Evolutionary conservation across 345 rosid genomes (phyloP), one percentile per base, ranked within the genome.

Genomic region (Cardiospermum halicacabum): DNA sequence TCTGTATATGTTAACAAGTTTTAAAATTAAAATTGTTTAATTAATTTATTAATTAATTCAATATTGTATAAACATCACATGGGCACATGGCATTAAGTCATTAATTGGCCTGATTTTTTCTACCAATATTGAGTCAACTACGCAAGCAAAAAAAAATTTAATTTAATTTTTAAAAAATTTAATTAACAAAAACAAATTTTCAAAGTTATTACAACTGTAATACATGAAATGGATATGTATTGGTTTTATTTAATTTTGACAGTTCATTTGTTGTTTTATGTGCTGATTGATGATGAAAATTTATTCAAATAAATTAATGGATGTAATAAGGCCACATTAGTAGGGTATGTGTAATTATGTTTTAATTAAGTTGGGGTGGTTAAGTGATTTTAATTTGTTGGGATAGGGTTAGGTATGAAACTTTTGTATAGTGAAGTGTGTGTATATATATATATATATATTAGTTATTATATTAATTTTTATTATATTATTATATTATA

Each of bases 61-160:
- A n/a, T n/a, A n/a, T n/a, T n/a, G n/a, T n/a, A n/a, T n/a, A n/a
- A n/a, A n/a, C n/a, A n/a, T n/a, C 68, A 53, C 60, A 37, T 64
- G 69, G 5, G 69, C 69, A 65, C 69, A 65, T 54, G 69, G 27
- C 10, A 65, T 51, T 65, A 27, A 60, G 69, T 26, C 60, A 51
- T 2, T 27, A 11, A 27, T 37, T n/a, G 24, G 39, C 60, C 51
- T 37, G 3, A 36, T 24, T 25, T n/a, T n/a, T 64, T 53, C 15
- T 37, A n/a, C 50, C 50, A 64, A 27, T 53, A 47, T 47, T 7
- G 40, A 55, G 59, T 54, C 60, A 65, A 54, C 60, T 53, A 18
- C 34, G 40, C 27, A 40, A 40, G 19, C 39, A 39, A 27, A n/a
- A n/a, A n/a, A n/a, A n/a, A 6, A 5, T 48, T 50, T 22, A 18